phyloP scores from a whole-genome alignment of 371 early-diverging fungal species.

The Coemansia sp. region DNA sequence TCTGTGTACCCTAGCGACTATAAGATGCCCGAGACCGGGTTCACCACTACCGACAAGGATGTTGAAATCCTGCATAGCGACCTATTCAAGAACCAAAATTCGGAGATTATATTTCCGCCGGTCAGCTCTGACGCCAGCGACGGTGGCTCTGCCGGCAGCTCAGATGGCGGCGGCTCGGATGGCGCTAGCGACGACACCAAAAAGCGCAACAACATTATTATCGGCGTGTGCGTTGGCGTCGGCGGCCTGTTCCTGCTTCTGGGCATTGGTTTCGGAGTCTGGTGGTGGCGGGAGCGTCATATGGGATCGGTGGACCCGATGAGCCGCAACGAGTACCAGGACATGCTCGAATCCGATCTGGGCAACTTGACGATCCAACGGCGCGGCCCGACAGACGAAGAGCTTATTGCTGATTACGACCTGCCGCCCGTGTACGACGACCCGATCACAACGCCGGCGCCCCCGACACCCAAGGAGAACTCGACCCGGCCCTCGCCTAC shows the following conservation, averaged over 20 bases:
- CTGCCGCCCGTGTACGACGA: constrained; percentile 3
- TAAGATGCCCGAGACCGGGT: too few species aligned
- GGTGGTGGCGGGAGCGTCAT: constrained; percentile 9
- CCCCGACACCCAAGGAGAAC: too few species aligned
- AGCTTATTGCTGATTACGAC: background rate
- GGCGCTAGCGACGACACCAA: background rate
- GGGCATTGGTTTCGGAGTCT: background rate
- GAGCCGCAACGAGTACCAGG: constrained; percentile 9
- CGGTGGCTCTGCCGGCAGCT: background rate
- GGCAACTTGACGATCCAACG: background rate
- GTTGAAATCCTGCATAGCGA: background rate
- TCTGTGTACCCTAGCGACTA: too few species aligned
- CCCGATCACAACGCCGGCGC: background rate
- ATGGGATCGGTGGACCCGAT: constrained; percentile 4
- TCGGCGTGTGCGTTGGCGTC: constrained; percentile 6
- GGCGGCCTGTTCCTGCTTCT: background rate
- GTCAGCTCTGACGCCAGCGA: background rate
- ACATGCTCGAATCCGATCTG: background rate
- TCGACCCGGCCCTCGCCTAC: too few species aligned
- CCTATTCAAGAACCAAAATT: background rate
- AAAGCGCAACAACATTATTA: constrained; percentile 4
- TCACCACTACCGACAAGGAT: too few species aligned
- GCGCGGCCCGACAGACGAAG: background rate
- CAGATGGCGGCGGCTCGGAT: too few species aligned
- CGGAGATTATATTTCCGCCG: background rate